Base-by-base conservation (phyloP, 768 basidiomycete genomes). In the Mycena epipterygia region DNA sequence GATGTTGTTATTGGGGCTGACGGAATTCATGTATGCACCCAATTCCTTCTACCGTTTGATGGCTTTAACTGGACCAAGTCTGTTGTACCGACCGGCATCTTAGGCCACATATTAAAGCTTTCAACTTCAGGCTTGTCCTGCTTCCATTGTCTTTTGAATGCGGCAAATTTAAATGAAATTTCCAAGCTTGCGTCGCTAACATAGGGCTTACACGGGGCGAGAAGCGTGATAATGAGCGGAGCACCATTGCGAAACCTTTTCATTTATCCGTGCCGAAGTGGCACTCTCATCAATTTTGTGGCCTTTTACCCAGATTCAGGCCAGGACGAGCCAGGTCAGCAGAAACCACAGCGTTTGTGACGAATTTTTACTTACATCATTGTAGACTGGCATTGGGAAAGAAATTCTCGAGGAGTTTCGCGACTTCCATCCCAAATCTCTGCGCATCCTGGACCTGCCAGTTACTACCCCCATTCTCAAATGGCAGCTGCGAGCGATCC, bases 1-100 rank as follows among this genome's bases (percentile, higher is more conserved):
- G 82, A 84, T 48, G 67, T 84, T 39, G 68, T 83, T 32, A 78
- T 84, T 4, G 84, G 82, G 7, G 82, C 81, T 11, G 83, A 84
- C 49, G 83, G 83, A 23, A 67, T 79, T 11, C 42, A 64, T 32
- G 71, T 72, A 44, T 19, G 14, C n/a, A 33, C 41, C 19, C 13
- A 8, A 12, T 23, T 16, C 21, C 19, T 27, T 23, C 44, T 13
- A 42, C 8, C 9, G 16, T 44, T 33, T 9, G 12, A 9, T 1
- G 14, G 35, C 4, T 56, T 17, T 49, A 9, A 44, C 25, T 44
- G 25, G 32, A 25, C 19, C 44, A 46, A 48, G 57, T 70, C 69
- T 25, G 39, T 57, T 16, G 17, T 57, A 33, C 33, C 56, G 35
- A 35, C 49, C 39, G 37, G 30, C 39, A 67, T 72, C 9, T 14